Base-by-base conservation (phyloP, 305 asterid species). In the Fraxinus latifolia region DNA sequence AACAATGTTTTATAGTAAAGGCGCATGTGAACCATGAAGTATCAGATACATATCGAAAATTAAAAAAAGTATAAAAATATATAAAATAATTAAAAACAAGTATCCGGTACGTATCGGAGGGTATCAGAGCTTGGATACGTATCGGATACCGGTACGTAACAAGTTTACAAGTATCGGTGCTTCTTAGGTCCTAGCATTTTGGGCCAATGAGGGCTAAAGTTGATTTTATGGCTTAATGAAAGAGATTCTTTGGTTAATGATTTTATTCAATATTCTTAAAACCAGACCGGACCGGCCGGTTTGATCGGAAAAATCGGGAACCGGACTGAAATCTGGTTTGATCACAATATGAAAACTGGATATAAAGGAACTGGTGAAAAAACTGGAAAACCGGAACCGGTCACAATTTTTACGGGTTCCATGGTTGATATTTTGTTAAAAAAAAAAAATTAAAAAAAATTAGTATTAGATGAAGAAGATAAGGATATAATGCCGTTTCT, bases 191-290 rank as follows among this genome's bases (percentile, higher is more conserved):
- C 58, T 44, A 44, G 34, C 33, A 65, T 65, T 65, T 1, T 27
- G 34, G 17, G 17, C 32, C 42, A 72, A 72, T 50, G 55, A 50
- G 37, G 23, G 78, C 34, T 81, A 75, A 79, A 82, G 23, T 78
- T 39, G 82, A 75, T 74, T 80, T 77, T 55, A 77, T 33, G 77
- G 78, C 81, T 83, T 58, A 68, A 62, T 53, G 32, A 55, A 87
- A 79, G 82, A 39, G 81, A 39, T 65, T 32, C 31, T 78, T 58
- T 81, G 53, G 42, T 29, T 79, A 60, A 80, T 33, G 75, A 71
- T 17, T 72, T 58, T 60, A 29, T 74, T 76, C 60, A 74, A 36
- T 67, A 34, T 23, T 25, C 9, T 53, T n/a, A 53, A 53, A 53
- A 53, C 23, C 2, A 12, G 53, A 39, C 0, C 14, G 60, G 60